These are phyloP conservation scores for Tetrahymena elliotti DNA, from an alignment of 73 alveolate genomes.

Conservation along the genomic window DNA sequence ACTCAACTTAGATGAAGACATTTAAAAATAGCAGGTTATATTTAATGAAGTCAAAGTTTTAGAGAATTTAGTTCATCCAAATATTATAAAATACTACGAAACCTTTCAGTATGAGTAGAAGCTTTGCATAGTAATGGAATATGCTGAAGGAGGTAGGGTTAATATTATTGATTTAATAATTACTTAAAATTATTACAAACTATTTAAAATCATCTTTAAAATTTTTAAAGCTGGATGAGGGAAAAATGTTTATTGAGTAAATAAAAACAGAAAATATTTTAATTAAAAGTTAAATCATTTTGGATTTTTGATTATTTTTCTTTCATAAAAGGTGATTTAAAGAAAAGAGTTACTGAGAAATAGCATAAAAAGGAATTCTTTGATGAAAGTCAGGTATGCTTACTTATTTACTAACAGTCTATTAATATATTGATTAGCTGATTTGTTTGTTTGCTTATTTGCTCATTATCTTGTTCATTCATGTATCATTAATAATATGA, in stretches of 20 bases:
- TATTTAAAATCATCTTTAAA: slow-evolving; percentile 47
- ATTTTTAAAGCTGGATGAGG: background rate
- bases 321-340: background rate
- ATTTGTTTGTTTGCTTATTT: too few relatives aligned
- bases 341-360: background rate
- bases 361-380: background rate
- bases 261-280: too few relatives aligned
- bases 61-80: slow-evolving; percentile 54
- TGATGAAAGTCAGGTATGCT: background rate
- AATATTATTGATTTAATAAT: background rate
- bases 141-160: slow-evolving; percentile 56
- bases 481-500: too few relatives aligned
- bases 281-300: background rate
- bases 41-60: slow-evolving; percentile 52
- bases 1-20: slow-evolving; percentile 36
- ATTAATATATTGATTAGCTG: background rate
- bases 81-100: slow-evolving; percentile 49
- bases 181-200: too few relatives aligned
- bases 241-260: background rate
- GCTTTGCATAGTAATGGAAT: slow-evolving; percentile 63
- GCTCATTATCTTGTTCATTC: background rate
- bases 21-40: slow-evolving; percentile 21
- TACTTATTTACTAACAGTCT: background rate
- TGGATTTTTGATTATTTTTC: too few relatives aligned
- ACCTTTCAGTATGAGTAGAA: slow-evolving; percentile 46